Percentiles rank a stretch among this genome's conserved stretches.
Evolutionary conservation across 441 rosid species (phyloP).

Genomic region (Raphanus hybrid): DNA sequence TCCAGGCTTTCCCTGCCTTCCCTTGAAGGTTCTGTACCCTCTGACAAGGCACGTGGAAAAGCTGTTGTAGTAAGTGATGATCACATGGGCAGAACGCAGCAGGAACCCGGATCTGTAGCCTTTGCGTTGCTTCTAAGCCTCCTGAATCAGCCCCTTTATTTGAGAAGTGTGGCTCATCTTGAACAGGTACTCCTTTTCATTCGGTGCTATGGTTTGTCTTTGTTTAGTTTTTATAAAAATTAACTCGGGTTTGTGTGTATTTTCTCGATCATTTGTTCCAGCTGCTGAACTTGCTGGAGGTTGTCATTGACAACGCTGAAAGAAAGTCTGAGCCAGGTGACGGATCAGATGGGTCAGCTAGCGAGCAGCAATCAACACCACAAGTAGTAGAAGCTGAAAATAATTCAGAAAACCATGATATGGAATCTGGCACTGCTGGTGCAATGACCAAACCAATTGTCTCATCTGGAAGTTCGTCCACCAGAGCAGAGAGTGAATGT

Average conservation of each 20-base stretch:
- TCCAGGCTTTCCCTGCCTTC: conserved; percentile 64
- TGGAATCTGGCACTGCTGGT: conserved; percentile 50
- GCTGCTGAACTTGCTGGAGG: conserved; percentile 94
- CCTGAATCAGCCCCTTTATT: conserved; percentile 90
- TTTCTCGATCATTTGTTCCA: conserved; percentile 45
- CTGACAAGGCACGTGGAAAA: conserved; percentile 71
- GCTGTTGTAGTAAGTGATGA: conserved; percentile 65
- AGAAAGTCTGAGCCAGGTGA: conserved; percentile 63
- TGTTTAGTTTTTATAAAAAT: conserved; percentile 2
- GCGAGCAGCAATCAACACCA: conserved; percentile 43
- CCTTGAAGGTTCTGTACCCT: conserved; percentile 44
- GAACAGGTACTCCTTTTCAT: conserved; percentile 71
- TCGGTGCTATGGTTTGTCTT: conserved; percentile 13
- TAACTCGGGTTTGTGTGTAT: conserved; percentile 18
- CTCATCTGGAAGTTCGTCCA: conserved; percentile 52
- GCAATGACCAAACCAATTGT: conserved; percentile 51
- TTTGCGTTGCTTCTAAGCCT: conserved; percentile 86
- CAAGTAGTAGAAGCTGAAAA: conserved; percentile 51
- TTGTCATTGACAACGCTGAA: conserved; percentile 80
- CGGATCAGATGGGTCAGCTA: conserved; percentile 53
- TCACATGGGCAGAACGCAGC: conserved; percentile 47
- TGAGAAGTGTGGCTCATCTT: conserved; percentile 96
- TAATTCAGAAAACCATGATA: conserved; percentile 49
- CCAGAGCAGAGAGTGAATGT: conserved; percentile 57
- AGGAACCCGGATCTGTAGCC: conserved; percentile 59